Evolutionary conservation across 257 asterid genomes (phyloP).

Genomic region (Ligustrum vulgare): DNA sequence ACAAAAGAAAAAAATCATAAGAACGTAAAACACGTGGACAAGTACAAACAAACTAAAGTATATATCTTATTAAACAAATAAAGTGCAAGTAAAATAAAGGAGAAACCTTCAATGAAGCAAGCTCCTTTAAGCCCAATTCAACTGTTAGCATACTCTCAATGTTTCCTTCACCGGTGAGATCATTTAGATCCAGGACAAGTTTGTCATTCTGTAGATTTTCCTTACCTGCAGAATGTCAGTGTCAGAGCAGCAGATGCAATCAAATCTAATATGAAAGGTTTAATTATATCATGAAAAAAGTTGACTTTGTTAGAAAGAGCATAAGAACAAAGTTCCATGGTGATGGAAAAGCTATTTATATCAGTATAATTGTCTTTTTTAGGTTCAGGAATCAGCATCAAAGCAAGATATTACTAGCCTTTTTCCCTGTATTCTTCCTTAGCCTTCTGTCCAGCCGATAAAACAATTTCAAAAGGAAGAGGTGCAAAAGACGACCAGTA

Average conservation of each 20-base stretch:
- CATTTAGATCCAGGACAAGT: constrained; percentile 72
- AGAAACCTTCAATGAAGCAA: constrained; percentile 81
- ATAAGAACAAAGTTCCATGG: not conserved
- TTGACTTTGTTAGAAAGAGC: constrained; percentile 10
- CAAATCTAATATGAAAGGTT: not conserved
- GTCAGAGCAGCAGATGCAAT: constrained; percentile 15
- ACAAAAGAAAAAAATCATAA: not conserved
- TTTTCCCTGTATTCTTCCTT: constrained; percentile 75
- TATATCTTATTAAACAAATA: not conserved
- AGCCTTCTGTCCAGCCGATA: constrained; percentile 98
- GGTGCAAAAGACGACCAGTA: constrained; percentile 98
- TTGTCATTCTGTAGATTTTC: constrained; percentile 54
- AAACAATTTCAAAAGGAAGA: constrained; percentile 87
- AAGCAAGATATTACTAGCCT: constrained; percentile 51
- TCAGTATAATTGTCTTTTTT: constrained; percentile 20
- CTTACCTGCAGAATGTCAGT: constrained; percentile 50
- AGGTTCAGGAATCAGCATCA: constrained; percentile 20
- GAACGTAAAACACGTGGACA: constrained; percentile 8
- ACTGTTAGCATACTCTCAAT: constrained; percentile 94
- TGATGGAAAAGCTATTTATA: not conserved
- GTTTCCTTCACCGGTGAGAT: constrained; percentile 92
- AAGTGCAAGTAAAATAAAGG: constrained; percentile 17
- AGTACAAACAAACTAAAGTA: constrained; percentile 10
- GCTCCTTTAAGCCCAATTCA: constrained; percentile 94
- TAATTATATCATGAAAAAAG: not conserved